These are phyloP conservation scores for Ceratocystiopsis minuta DNA, from an alignment of 2,329 filamentous ascomycete species.

Conservation along the genomic window DNA sequence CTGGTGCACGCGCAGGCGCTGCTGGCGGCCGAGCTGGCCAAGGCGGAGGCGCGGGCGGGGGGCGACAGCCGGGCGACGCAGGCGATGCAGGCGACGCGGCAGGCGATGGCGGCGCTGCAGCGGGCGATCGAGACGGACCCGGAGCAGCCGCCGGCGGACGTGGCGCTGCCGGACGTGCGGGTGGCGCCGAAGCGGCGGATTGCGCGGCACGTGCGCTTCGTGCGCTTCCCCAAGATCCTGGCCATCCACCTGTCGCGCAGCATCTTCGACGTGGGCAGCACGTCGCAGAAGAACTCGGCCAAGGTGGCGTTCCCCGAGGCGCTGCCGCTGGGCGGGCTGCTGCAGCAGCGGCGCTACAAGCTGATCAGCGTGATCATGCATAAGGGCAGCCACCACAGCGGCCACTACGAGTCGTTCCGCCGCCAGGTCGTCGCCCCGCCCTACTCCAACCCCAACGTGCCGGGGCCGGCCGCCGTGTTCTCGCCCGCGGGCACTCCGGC, in stretches of 20 bases:
- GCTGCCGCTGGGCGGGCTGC: constrained; percentile 63
- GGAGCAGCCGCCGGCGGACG: constrained; percentile 53
- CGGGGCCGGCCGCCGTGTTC: constrained; percentile 58
- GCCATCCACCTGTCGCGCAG: constrained; percentile 86
- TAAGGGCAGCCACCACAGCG: constrained; percentile 87
- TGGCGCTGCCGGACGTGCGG: constrained; percentile 56
- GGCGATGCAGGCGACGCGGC: constrained; percentile 27
- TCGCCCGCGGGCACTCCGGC: constrained; percentile 39
- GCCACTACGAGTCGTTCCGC: constrained; percentile 92
- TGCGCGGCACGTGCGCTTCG: constrained; percentile 72
- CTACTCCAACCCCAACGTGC: constrained; percentile 65
- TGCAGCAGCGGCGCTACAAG: constrained; percentile 64
- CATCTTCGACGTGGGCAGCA: constrained; percentile 62
- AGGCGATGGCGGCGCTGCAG: constrained; percentile 46
- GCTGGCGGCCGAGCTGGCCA: constrained; percentile 41
- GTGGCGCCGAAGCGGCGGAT: constrained; percentile 69
- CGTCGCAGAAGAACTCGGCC: constrained; percentile 81
- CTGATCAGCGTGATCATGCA: constrained; percentile 80
- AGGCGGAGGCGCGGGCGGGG: constrained; percentile 28
- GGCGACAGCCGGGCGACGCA: too few relatives aligned
- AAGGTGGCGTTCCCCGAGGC: constrained; percentile 84
- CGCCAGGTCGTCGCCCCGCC: constrained; percentile 65
- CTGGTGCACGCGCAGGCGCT: constrained; percentile 58
- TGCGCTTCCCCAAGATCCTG: constrained; percentile 72
- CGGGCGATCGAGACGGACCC: constrained; percentile 62